Evolutionary conservation across 139 green algal genomes (phyloP), one percentile per base, ranked within the genome.

Genomic region (Micromonas commoda): DNA sequence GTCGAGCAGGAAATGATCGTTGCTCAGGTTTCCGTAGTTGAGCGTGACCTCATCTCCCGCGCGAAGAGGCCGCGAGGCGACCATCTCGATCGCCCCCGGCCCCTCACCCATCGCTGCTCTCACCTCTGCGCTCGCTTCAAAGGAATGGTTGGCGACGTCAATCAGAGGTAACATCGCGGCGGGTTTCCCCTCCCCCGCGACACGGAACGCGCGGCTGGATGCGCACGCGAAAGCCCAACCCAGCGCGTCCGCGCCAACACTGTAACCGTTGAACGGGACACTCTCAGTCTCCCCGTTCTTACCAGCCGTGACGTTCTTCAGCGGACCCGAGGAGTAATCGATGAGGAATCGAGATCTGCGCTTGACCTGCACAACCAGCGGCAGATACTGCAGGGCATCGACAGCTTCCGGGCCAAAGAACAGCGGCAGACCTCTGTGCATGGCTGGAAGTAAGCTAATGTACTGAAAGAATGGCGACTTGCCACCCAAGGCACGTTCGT

Each of bases 1-100:
- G 83, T 97, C 92, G 24, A 90, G 63, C 6, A 97, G 82, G 21
- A 97, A 75, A 38, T 92, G 90, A 81, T 97, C 91, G 65, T 97
- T 97, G 74, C 34, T 57, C 9, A 97, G 87, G 19, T 76, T 33
- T 53, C 92, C 92, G 78, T 97, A 97, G 65, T 54, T 87, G 2
- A 96, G 75, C 6, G 89, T 75, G 64, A 97, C 71, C 0, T 83
- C 77, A 74, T 93, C 87, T 0, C 88, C 78, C 28, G 24, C 70
- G 34, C 28, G 37, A 13, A 82, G 20, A 39, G 32, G 28, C 26
- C 61, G 6, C 61, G n/a, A 6, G 26, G 61, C 28, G 61, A 69
- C 61, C 13, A 69, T 5, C 26, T 31, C n/a, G 61, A 69, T 6
- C 61, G 61, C 61, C 13, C 61, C 61, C 24, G 21, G n/a, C n/a